Conservation (phyloP, 202 grass and related monocot genomes). For the Schoenoplectus triqueter region DNA sequence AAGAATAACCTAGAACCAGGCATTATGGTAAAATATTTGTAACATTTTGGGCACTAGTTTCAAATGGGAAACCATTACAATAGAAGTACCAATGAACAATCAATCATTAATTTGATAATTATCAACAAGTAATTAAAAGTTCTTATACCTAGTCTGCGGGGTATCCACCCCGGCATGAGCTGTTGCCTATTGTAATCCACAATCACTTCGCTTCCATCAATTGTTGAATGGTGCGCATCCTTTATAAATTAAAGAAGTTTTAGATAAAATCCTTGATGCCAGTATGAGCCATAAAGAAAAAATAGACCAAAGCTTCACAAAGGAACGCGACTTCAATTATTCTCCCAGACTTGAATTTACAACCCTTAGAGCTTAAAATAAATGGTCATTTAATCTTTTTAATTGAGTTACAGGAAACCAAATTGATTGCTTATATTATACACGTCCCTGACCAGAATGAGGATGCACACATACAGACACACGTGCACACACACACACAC, state of each 20-base stretch:
- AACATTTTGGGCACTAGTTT: neutral
- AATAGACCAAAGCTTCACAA: neutral
- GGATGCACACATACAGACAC: neutral
- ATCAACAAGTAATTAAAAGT: slow-evolving; percentile 17
- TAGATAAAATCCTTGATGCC: neutral
- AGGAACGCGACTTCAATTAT: neutral
- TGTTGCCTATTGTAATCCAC: slow-evolving; percentile 94
- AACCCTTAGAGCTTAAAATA: slow-evolving; percentile 8
- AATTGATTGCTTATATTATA: neutral
- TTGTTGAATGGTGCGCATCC: slow-evolving; percentile 86
- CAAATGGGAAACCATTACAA: slow-evolving; percentile 17
- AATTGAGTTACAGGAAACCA: neutral
- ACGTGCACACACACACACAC: neutral
- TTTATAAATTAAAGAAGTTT: slow-evolving; percentile 37
- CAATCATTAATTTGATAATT: neutral
- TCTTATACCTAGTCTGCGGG: slow-evolving; percentile 72
- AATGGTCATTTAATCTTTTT: neutral
- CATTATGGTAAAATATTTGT: neutral
- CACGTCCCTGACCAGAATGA: neutral
- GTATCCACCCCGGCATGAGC: slow-evolving; percentile 97
- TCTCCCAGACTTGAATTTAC: neutral
- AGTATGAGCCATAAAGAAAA: neutral
- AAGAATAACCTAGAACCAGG: neutral
- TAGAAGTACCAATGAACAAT: neutral
- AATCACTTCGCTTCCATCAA: slow-evolving; percentile 87